Base-by-base conservation (phyloP, 129 eudicot genomes). In the Cynara cardunculus region DNA sequence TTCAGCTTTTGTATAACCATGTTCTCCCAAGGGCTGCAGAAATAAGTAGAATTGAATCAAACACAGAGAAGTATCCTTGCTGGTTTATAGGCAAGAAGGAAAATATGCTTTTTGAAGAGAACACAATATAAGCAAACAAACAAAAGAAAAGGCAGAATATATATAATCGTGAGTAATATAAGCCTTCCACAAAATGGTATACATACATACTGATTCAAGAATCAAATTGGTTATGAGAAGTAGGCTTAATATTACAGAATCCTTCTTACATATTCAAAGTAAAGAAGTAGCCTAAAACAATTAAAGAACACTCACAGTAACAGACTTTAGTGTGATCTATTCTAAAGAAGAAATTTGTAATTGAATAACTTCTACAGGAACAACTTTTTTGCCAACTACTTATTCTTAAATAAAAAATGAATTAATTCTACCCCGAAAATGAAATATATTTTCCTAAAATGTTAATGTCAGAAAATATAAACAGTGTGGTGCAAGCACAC, bases 11-110 rank as follows among this genome's bases (percentile, higher is more conserved):
- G 91, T 85, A 84, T 82, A 96, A 34, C 87, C 92, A 32, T 44
- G 67, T 46, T 85, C 87, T 66, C 97, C 97, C 44, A 93, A 59
- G 7, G 93, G 95, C 99, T 96, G 89, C 76, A 85, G 76, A 74
- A 69, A 30, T 61, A 69, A 68, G 25, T 35, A 34, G 30, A 19
- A 76, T 26, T 25, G 62, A 27, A 30, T 70, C 35, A 72, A 37
- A 27, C 30, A 65, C 0, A 34, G 22, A 75, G 31, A 66, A 67
- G 72, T 24, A 24, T 22, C 53, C 18, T 28, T 7, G 22, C 56
- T 31, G 25, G 31, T 61, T 13, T 25, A 4, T 22, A 5, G 10
- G 31, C 11, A 37, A 30, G 19, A 13, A 10, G 59, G 7, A 10
- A n/a, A 37, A 18, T 34, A 31, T 37, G 31, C 78, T 62, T 61